Base-by-base conservation (phyloP, 2,329 filamentous ascomycete genomes). In the Colletotrichum plurivorum region DNA sequence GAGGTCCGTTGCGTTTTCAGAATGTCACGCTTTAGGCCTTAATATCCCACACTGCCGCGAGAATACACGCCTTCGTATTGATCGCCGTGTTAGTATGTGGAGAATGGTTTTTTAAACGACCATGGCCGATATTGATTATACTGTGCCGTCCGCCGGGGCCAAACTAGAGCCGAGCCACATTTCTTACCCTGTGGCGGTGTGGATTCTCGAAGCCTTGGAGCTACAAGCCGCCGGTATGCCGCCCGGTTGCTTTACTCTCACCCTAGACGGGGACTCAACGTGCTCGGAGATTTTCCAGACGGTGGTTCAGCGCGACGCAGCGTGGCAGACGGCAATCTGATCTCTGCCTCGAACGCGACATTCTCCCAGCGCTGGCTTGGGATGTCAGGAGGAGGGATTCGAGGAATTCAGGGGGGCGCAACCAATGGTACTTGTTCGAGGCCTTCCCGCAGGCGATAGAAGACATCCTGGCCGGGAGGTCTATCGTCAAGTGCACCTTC, bases 21-120 rank as follows among this genome's bases (percentile, higher is more conserved):
- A 67, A 15, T 39, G 57, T 27, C 64, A 67, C n/a, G 64, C 39
- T 3, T 31, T 41, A 2, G 64, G 64, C 13, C 51, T 67, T 0
- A n/a, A n/a, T n/a, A 67, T 67, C 25, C 64, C 58, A 4, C 57
- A 43, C n/a, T 67, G 64, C 36, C 18, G 20, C 22, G 51, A 57
- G 15, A 62, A 62, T 36, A 45, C 31, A 12, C 43, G 18, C 1
- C 58, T 67, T 4, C 41, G 20, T 4, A n/a, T 67, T 15, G 31
- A 67, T 12, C 64, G 64, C 5, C 52, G 64, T 2, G 57, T 62
- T 4, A 55, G 39, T 12, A 39, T 67, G n/a, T 62, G 57, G 64
- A 20, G 5, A 1, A 18, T 13, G 5, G 43, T 57, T 20, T 27
- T 66, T 1, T 39, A 45, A 54, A 43, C 13, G 9, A 16, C 10